A percentile compares a stretch with the other conserved stretches of the same genome.
These are phyloP conservation scores for Podaxis mareebaensis DNA, from an alignment of 768 basidiomycete genomes.

Conservation along the genomic window DNA sequence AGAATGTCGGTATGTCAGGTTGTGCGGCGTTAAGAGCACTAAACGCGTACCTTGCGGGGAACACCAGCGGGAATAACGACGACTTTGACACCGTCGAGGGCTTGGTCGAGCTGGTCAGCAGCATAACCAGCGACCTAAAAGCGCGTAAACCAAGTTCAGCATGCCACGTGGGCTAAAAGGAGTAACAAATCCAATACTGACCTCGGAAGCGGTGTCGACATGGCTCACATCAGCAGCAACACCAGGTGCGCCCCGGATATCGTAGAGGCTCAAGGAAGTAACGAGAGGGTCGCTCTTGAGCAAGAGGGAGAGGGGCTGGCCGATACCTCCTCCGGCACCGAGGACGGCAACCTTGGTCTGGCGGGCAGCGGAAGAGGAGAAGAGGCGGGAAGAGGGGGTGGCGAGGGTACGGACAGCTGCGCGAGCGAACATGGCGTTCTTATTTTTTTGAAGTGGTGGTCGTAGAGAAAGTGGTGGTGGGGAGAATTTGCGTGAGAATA, in stretches of 20 bases:
- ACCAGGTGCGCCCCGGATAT: constrained; percentile 94
- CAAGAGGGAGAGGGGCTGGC: constrained; percentile 92
- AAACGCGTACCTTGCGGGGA: constrained; percentile 83
- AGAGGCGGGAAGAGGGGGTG: constrained; percentile 57
- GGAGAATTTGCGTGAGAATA: constrained; percentile 15
- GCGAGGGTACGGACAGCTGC: constrained; percentile 58
- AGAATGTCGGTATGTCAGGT: constrained; percentile 26
- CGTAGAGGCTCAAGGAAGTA: constrained; percentile 83
- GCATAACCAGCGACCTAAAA: constrained; percentile 75
- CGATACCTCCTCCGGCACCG: constrained; percentile 98
- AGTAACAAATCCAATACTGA: constrained; percentile 32
- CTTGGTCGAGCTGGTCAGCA: constrained; percentile 85
- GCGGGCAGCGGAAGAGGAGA: constrained; percentile 73
- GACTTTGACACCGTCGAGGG: constrained; percentile 87
- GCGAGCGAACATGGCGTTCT: constrained; percentile 55
- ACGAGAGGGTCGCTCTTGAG: constrained; percentile 93
- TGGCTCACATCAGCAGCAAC: constrained; percentile 98
- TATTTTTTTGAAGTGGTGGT: constrained; percentile 14
- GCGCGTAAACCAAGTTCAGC: constrained; percentile 7
- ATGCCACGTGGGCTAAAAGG: background rate
- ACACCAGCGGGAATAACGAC: constrained; percentile 99
- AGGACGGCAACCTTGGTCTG: constrained; percentile 92
- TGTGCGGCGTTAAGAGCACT: background rate
- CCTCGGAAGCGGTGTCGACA: constrained; percentile 84
- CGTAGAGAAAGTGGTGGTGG: constrained; percentile 21